Percentiles rank a stretch among this genome's conserved stretches.
phyloP scores from a whole-genome alignment of 345 rosid genomes.

The Acer saccharum region DNA sequence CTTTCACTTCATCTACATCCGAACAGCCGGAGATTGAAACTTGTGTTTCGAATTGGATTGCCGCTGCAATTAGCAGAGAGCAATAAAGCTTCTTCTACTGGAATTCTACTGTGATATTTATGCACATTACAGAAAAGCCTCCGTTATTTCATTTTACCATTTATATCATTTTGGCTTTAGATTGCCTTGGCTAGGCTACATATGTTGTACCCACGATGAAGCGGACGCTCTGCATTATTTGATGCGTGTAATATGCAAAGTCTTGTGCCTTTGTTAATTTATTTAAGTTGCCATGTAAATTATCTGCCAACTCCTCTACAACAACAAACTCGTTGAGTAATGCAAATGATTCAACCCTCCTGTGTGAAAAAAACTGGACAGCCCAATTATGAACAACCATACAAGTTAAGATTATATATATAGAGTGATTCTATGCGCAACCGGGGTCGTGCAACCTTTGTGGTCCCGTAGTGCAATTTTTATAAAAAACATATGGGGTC shows the following conservation, averaged over 20 bases:
- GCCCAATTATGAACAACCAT: not conserved
- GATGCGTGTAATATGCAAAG: not conserved
- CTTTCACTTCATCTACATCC: conserved; percentile 18
- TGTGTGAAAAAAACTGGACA: too few species aligned
- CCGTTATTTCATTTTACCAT: not conserved
- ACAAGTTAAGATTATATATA: too few species aligned
- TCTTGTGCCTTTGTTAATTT: conserved; percentile 1
- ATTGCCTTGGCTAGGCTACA: not conserved
- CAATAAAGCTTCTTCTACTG: not conserved
- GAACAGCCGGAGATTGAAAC: conserved; percentile 18
- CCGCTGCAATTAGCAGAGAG: conserved; percentile 13
- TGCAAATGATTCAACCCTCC: not conserved
- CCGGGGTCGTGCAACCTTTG: too few species aligned
- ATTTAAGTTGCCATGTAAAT: not conserved
- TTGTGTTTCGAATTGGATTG: conserved; percentile 29
- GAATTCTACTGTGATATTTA: not conserved
- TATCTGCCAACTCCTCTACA: not conserved
- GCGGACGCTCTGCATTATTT: not conserved
- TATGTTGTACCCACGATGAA: not conserved
- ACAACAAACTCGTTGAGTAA: not conserved
- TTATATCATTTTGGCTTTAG: not conserved
- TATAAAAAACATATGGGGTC: too few species aligned
- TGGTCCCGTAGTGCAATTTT: too few species aligned
- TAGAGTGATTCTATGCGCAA: too few species aligned
- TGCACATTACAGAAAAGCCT: not conserved